A percentile compares a stretch with the other conserved stretches of the same genome.
These are phyloP conservation scores for Pseudogymnoascus verrucosus DNA, from an alignment of 2,329 filamentous ascomycete genomes.

Conservation along the genomic window DNA sequence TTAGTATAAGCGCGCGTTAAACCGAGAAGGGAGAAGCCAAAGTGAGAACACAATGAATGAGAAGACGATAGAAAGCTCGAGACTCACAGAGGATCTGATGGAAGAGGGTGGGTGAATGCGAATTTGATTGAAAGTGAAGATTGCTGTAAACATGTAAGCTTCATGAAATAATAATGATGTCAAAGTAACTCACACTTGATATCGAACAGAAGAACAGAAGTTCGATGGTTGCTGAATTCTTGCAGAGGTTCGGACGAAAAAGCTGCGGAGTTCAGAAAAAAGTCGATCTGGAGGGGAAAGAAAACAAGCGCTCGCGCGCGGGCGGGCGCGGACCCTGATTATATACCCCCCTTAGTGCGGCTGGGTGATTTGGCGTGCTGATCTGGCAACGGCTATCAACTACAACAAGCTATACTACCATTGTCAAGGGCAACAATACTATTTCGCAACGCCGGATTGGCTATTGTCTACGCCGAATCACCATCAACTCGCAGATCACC, in stretches of 20 bases:
- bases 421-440: neutral
- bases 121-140: neutral
- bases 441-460: neutral
- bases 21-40: neutral
- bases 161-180: neutral
- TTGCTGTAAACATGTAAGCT: neutral
- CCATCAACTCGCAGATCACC: neutral
- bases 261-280: neutral
- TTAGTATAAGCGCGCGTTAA: constrained; percentile 3
- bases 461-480: neutral
- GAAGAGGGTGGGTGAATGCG: neutral
- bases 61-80: neutral
- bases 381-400: neutral
- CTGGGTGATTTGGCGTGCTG: neutral
- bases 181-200: neutral
- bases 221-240: neutral
- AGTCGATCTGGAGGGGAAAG: neutral
- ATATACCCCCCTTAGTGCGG: neutral
- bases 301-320: neutral
- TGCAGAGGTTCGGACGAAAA: neutral
- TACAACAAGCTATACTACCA: neutral
- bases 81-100: neutral
- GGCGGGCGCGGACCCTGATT: neutral
- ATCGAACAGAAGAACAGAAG: neutral
- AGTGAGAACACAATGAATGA: neutral